Evolutionary conservation across 2,329 filamentous ascomycete species (phyloP).

Genomic region (Venturia carpophila): DNA sequence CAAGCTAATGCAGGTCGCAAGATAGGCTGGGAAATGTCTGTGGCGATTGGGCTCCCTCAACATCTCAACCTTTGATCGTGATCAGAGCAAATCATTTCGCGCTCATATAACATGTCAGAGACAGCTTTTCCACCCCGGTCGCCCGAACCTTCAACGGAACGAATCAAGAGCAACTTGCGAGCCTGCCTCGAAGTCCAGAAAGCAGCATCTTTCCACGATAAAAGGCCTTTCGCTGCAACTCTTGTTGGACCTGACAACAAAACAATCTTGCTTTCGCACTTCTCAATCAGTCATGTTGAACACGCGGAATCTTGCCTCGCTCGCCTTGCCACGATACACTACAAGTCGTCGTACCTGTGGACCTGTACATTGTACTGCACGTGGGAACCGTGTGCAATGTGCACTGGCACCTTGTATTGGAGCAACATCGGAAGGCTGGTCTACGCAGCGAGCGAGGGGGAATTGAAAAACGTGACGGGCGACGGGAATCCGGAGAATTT

Average conservation of each 20-base stretch:
- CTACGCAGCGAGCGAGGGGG: conserved; percentile 44
- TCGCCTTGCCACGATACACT: conserved; percentile 43
- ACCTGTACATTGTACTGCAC: conserved; percentile 45
- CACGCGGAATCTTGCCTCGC: conserved; percentile 46
- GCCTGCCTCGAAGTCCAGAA: conserved; percentile 38
- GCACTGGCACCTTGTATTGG: conserved; percentile 43
- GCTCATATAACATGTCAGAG: neutral
- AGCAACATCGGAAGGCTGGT: conserved; percentile 47
- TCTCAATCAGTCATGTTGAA: conserved; percentile 46
- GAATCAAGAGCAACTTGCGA: conserved; percentile 36
- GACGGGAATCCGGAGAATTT: conserved; percentile 45
- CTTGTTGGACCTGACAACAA: conserved; percentile 44
- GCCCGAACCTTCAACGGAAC: conserved; percentile 30
- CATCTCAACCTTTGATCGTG: neutral
- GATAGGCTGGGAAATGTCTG: neutral
- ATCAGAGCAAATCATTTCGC: neutral
- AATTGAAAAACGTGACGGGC: conserved; percentile 40
- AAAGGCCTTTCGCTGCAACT: conserved; percentile 44
- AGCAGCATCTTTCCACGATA: conserved; percentile 38
- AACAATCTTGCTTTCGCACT: conserved; percentile 42
- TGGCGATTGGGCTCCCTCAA: neutral
- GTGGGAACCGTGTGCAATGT: conserved; percentile 52
- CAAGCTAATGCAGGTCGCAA: neutral
- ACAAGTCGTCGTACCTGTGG: conserved; percentile 42
- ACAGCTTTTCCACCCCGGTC: conserved; percentile 31